Conservation (phyloP, 306 rosid species). For the Abrus precatorius region DNA sequence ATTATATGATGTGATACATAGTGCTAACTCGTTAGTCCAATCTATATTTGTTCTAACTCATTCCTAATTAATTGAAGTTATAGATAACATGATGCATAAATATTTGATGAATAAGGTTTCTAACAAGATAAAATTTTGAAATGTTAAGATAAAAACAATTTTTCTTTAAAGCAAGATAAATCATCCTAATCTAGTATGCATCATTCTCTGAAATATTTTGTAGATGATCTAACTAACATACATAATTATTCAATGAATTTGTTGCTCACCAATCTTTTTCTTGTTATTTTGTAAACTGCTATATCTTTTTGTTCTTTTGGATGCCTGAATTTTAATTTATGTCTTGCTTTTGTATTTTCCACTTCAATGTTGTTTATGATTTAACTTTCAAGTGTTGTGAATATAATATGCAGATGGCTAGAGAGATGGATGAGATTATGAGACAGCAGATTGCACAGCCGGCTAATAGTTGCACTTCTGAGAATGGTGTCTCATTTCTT, state of each 20-base stretch:
- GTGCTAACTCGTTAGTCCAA: background rate
- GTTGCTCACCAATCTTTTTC: background rate
- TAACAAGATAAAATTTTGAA: background rate
- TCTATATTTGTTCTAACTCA: background rate
- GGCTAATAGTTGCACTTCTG: conserved; percentile 82
- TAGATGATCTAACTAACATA: background rate
- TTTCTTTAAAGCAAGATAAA: background rate
- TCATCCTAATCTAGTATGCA: background rate
- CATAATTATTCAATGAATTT: background rate
- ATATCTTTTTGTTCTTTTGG: background rate
- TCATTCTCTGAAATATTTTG: background rate
- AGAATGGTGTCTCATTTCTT: conserved; percentile 80
- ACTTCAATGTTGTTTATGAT: background rate
- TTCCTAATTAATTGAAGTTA: background rate
- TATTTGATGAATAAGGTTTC: background rate
- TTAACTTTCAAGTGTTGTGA: conserved; percentile 20
- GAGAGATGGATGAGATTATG: conserved; percentile 91
- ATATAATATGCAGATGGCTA: conserved; percentile 75
- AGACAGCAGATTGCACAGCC: conserved; percentile 79
- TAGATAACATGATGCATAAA: background rate
- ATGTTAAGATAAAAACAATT: background rate
- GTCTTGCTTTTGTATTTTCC: background rate
- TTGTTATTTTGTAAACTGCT: background rate
- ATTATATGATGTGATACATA: too few species aligned
- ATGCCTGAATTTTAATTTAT: background rate